Evolutionary conservation across 805 yeast genomes (phyloP), one percentile per base, ranked within the genome.

Genomic region (Hanseniaspora clermontiae): DNA sequence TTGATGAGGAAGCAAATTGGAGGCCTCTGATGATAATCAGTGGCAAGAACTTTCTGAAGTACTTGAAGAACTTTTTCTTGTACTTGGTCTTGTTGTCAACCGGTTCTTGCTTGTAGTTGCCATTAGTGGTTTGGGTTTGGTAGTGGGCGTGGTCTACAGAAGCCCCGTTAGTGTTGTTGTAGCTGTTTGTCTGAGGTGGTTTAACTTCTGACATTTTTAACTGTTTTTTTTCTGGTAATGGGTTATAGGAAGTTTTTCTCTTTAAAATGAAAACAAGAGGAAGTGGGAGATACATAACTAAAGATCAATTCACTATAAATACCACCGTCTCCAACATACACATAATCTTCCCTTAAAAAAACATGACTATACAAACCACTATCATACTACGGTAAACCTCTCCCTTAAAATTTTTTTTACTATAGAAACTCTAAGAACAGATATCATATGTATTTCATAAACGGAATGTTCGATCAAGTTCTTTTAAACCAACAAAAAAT

Each of bases 1-100:
- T 47, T 17, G 62, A 62, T 8, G 67, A 62, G 34, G 64, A 61
- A 9, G 63, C 59, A 24, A 68, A 63, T 56, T 71, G 67, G 5
- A 61, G 32, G 12, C 61, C 53, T 47, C 68, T 59, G 2, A 63
- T 37, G 24, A 45, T 7, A 27, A 43, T 43, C 19, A 43, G 43
- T 3, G 54, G 54, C 10, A 49, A n/a, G 20, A 32, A 37, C 27
- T 49, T 43, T 38, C 24, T 39, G 19, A 48, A 29, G n/a, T 27
- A 49, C 5, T 31, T 38, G 2, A 32, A 27, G 27, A 38, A 37
- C 29, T 43, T 55, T 14, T 52, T 31, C 31, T 52, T 52, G 46
- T 20, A 36, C 19, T 20, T 32, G 34, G 43, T 11, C 36, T 51
- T 51, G 29, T 49, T 29, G 19, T 39, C 39, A 40, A 34, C 38